Evolutionary conservation across 2,329 filamentous ascomycete genomes (phyloP), one percentile per base, ranked within the genome.

Genomic region (Colletotrichum kahawae): DNA sequence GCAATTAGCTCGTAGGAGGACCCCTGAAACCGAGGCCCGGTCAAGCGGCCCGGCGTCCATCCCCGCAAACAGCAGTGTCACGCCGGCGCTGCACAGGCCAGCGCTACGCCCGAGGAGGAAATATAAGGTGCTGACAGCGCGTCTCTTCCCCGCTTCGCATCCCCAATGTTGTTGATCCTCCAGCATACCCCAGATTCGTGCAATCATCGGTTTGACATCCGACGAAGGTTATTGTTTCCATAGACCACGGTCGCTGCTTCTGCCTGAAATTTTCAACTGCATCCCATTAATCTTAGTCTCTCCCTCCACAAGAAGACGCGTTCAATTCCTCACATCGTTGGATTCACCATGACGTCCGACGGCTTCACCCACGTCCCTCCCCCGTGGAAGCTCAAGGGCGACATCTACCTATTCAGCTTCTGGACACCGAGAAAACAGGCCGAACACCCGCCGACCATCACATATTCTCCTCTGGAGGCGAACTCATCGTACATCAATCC

Each of bases 401-500:
- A 86, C 16, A 80, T 87, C 63, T 89, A 87, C 79, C 79, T 85
- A 59, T 83, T 89, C 68, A 79, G 79, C 59, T 87, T 87, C 79
- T 87, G 83, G 82, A 83, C 82, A 1, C 79, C 83, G 4, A 74
- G 76, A 4, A 67, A 78, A 4, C 77, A 81, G 10, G 81, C 81
- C n/a, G 76, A 77, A 21, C 77, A 81, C 9, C 82, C 88, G 12
- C 81, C 84, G 1, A 73, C 79, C 0, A 80, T 86, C 54, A 79
- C 86, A 7, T 90, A 87, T 79, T 87, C 87, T 1, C 86, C 88
- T 4, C 85, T 90, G 12, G 88, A 90, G 78, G 83, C 80, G 7
- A 72, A 76, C 0, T 87, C 87, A 0, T 38, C 77, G 1, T 89
- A 85, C 71, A 84, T 85, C 43, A 77, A 79, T 5, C 73, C 80